Conservation (phyloP, 352 stramenopile species). For the Globisporangium alternatum region DNA sequence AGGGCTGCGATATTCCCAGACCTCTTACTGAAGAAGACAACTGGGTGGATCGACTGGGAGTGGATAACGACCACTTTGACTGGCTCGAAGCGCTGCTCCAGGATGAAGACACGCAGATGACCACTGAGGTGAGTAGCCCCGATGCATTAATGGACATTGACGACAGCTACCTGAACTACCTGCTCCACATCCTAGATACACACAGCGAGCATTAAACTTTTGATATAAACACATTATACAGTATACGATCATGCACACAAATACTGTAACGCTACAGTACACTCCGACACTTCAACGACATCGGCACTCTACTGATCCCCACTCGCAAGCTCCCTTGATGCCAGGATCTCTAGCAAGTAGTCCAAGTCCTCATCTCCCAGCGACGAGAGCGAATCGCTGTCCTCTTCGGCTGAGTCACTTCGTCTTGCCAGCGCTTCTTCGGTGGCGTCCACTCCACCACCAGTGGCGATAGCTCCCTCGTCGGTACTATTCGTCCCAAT, state of each 20-base stretch:
- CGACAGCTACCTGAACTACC: slow-evolving; percentile 11
- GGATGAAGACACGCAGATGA: not conserved
- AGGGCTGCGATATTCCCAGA: not conserved
- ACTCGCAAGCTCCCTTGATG: not conserved
- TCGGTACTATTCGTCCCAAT: not conserved
- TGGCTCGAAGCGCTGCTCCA: not conserved
- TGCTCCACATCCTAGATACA: slow-evolving; percentile 8
- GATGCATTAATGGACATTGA: slow-evolving; percentile 8
- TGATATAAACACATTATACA: too few species aligned
- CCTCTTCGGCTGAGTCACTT: not conserved
- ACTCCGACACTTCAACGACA: not conserved
- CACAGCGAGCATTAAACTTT: not conserved
- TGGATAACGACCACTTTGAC: not conserved
- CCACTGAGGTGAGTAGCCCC: not conserved
- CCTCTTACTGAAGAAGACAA: not conserved
- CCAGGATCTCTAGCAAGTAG: not conserved
- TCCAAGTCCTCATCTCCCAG: not conserved
- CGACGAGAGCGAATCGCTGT: slow-evolving; percentile 1
- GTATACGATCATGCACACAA: too few species aligned
- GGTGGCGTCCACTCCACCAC: not conserved
- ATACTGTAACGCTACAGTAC: not conserved
- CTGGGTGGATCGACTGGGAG: not conserved
- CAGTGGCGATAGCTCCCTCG: not conserved
- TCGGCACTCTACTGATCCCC: not conserved
- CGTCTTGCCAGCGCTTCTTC: not conserved